These are phyloP conservation scores for Colletotrichum paranaense DNA, from an alignment of 2,329 filamentous ascomycete genomes.

Conservation along the genomic window DNA sequence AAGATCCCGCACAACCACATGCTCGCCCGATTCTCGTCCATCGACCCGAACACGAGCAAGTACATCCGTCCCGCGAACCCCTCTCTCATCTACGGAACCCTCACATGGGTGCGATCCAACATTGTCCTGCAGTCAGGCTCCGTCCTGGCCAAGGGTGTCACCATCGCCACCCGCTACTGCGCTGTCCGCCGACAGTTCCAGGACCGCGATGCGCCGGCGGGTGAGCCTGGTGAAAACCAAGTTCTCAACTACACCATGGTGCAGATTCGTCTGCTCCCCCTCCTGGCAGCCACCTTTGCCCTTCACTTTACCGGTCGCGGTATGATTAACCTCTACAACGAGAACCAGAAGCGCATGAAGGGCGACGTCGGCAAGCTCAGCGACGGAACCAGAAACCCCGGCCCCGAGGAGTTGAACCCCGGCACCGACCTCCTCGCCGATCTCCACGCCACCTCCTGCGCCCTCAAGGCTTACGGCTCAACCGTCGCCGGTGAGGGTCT, in stretches of 20 bases:
- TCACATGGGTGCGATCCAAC: constrained; percentile 79
- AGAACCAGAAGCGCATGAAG: constrained; percentile 77
- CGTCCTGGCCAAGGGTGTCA: constrained; percentile 79
- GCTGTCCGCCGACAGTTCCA: constrained; percentile 83
- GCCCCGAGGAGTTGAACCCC: constrained; percentile 72
- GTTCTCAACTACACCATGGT: constrained; percentile 87
- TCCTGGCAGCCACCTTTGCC: constrained; percentile 81
- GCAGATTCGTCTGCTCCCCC: constrained; percentile 77
- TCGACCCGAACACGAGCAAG: constrained; percentile 75
- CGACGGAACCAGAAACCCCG: constrained; percentile 64
- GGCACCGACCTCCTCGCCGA: constrained; percentile 78
- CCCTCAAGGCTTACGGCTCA: constrained; percentile 78
- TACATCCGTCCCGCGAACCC: constrained; percentile 76
- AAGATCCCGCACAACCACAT: constrained; percentile 81
- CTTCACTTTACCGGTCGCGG: constrained; percentile 81
- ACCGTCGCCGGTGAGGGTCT: constrained; percentile 80
- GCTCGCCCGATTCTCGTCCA: constrained; percentile 51
- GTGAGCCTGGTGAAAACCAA: constrained; percentile 73
- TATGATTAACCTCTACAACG: constrained; percentile 80
- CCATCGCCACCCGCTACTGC: constrained; percentile 80
- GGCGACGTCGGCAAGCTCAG: constrained; percentile 52
- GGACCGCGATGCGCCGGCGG: constrained; percentile 73
- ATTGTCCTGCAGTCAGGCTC: constrained; percentile 80
- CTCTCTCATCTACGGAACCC: constrained; percentile 77
- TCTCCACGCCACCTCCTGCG: constrained; percentile 81